Evolutionary conservation across 1,139 yeast species (phyloP), one percentile per base, ranked within the genome.

Genomic region (Kurtzmaniella quercitrusa): DNA sequence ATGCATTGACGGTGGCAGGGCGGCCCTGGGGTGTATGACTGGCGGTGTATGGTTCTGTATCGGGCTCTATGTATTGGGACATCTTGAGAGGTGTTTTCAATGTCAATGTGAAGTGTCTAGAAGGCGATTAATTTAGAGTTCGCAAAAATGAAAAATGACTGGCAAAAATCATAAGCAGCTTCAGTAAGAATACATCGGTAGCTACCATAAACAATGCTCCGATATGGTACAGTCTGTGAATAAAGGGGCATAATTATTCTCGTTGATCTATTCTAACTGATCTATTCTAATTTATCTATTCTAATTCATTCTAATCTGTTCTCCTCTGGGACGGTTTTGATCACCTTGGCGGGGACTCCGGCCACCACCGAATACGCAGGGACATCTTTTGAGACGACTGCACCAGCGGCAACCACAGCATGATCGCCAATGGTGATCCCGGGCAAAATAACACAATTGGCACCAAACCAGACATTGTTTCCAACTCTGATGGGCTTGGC

Each of bases 341-440:
- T 55, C 5, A 81, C 75, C 50, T 59, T 70, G 2, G 81, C 86
- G 0, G 89, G 90, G 23, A 69, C 69, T 0, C 90, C 90, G 11
- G 66, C 83, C 15, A 74, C 82, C 18, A 83, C 75, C 0, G 75
- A 61, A 46, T 70, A 66, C 7, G 74, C 64, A 1, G 85, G 82
- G 17, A 82, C 72, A 48, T 73, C 77, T 49, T 64, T 75, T 31
- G 72, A 72, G 21, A 84, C 88, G 1, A 82, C 81, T 4, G 81
- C 63, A 3, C 87, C 88, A 6, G 90, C 87, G 6, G 83, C 91
- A 40, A 84, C 67, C 1, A 81, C 81, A n/a, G 75, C 70, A 1
- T 77, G 76, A 34, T 78, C 75, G 7, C 90, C 90, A 42, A 84
- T 73, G 1, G 76, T 79, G 12, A 82, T 85, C 2, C 89, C 90